phyloP scores from a whole-genome alignment of 2,329 filamentous ascomycete genomes.

The Pseudopyricularia cyperi region DNA sequence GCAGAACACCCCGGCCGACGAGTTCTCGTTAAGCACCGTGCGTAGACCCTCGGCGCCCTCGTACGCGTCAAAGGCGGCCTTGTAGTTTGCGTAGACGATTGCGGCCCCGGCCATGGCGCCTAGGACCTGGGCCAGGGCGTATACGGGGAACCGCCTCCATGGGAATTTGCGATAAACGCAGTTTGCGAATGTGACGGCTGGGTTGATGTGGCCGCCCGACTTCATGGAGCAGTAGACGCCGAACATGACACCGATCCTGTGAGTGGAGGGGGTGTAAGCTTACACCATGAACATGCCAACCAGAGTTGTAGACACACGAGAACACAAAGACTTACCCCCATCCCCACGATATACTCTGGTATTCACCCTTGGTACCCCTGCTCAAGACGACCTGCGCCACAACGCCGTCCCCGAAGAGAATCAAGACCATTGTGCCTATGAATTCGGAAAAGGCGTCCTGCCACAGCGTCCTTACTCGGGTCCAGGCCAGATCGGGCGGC shows the following conservation, averaged over 20 bases:
- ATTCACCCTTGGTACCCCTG: conserved; percentile 29
- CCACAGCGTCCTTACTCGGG: conserved; percentile 31
- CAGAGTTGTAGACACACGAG: too few species aligned
- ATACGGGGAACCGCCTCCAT: conserved; percentile 58
- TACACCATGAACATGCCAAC: too few species aligned
- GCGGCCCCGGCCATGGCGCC: conserved; percentile 51
- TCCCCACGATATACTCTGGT: conserved; percentile 35
- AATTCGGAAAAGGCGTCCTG: conserved; percentile 55
- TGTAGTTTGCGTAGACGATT: conserved; percentile 51
- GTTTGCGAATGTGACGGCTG: conserved; percentile 57
- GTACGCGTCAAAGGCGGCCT: conserved; percentile 48
- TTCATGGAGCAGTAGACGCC: conserved; percentile 54
- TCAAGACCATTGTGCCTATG: conserved; percentile 52
- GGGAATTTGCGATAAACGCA: conserved; percentile 56
- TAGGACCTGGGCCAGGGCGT: conserved; percentile 50
- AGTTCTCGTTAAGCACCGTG: conserved; percentile 44
- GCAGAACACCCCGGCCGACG: conserved; percentile 59
- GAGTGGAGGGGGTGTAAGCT: background rate
- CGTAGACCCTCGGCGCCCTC: conserved; percentile 45
- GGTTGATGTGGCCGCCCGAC: conserved; percentile 55
- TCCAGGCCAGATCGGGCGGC: conserved; percentile 27
- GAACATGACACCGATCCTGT: conserved; percentile 53
- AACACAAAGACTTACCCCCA: conserved; percentile 39
- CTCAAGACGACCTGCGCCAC: conserved; percentile 57
- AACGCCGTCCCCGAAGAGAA: conserved; percentile 59